Percentiles rank a stretch among this genome's conserved stretches.
phyloP scores from a whole-genome alignment of 1,284 basidiomycete species.

The Leccinum glutinopallens region DNA sequence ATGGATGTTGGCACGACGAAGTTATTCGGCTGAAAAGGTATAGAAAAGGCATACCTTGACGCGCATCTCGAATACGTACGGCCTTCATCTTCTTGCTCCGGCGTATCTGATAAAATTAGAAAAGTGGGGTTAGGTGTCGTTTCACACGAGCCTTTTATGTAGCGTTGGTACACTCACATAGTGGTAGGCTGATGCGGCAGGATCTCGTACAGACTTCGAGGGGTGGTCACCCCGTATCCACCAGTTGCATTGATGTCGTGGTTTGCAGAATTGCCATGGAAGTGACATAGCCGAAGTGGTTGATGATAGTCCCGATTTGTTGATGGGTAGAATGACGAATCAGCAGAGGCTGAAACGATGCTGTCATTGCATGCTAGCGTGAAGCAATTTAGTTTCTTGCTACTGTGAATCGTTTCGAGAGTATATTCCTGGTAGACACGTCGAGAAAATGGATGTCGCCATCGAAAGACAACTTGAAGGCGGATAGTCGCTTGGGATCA shows the following conservation, averaged over 20 bases:
- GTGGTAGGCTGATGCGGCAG: neutral
- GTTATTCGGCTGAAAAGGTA: too few relatives aligned
- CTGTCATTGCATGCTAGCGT: neutral
- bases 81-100: neutral
- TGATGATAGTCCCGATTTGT: neutral
- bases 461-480: neutral
- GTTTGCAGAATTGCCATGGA: neutral
- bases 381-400: neutral
- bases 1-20: too few relatives aligned
- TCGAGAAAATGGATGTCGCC: neutral
- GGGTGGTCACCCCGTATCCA: neutral
- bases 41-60: neutral
- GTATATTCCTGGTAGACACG: neutral
- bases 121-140: neutral
- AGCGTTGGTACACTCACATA: neutral
- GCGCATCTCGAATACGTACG: neutral
- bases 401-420: neutral
- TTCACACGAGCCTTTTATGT: neutral
- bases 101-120: neutral
- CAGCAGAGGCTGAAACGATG: neutral
- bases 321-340: neutral
- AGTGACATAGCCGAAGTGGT: neutral
- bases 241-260: neutral
- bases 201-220: neutral
- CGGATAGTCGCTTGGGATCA: too few relatives aligned